These are phyloP conservation scores for Cynanchum wilfordii DNA, from an alignment of 257 asterid genomes.

Conservation along the genomic window DNA sequence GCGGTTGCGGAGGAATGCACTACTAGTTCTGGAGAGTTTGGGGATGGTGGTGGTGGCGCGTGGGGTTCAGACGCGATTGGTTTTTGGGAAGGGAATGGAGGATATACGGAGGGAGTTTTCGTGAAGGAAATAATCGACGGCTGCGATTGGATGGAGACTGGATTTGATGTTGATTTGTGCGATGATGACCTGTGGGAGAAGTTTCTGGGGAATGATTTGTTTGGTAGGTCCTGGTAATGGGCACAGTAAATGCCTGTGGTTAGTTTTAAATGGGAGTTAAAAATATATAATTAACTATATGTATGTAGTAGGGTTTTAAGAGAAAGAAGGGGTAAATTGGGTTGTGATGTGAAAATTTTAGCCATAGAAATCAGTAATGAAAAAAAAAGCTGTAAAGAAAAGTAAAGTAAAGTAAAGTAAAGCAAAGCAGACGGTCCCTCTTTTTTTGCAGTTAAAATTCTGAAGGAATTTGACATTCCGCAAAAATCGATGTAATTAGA, in stretches of 20 bases:
- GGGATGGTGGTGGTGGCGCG: slow-evolving; percentile 22
- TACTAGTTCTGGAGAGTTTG: slow-evolving; percentile 5
- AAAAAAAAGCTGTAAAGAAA: background rate
- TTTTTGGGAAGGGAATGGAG: slow-evolving; percentile 13
- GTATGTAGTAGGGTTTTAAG: background rate
- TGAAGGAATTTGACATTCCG: background rate
- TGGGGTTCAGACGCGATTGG: slow-evolving; percentile 16
- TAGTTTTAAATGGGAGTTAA: background rate
- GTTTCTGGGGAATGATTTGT: slow-evolving; percentile 36
- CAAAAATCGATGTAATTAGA: background rate
- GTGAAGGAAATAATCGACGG: slow-evolving; percentile 21
- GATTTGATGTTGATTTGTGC: slow-evolving; percentile 2
- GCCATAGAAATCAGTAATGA: background rate
- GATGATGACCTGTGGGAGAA: slow-evolving; percentile 37
- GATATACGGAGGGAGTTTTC: slow-evolving; percentile 25
- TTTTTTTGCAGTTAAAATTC: background rate
- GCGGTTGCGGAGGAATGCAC: slow-evolving; percentile 1
- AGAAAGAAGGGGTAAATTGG: background rate
- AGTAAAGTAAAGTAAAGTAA: too few relatives aligned
- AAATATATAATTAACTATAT: slow-evolving; percentile 26
- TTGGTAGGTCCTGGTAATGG: slow-evolving; percentile 9
- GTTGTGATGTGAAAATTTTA: background rate
- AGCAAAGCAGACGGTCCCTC: background rate
- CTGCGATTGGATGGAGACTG: slow-evolving; percentile 20
- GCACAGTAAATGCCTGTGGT: background rate